Evolutionary conservation across 176 grass and related monocot genomes (phyloP).

Genomic region (Panicum miliaceum): DNA sequence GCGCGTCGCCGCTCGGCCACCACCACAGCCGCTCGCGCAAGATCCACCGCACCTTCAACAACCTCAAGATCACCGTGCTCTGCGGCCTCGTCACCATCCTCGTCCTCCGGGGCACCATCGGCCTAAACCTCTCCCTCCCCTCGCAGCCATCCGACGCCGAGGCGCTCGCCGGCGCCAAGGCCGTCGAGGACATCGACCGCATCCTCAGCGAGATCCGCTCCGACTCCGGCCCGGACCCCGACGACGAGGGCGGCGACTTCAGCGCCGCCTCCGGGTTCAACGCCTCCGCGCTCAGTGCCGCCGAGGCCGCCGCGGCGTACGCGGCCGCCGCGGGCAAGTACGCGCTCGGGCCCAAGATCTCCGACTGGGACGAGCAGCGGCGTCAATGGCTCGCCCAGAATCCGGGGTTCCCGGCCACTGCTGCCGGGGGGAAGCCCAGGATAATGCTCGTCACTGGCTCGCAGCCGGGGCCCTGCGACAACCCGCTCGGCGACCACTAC

Average conservation of each 20-base stretch:
- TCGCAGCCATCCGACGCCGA: constrained; percentile 55
- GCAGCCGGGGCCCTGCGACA: constrained; percentile 86
- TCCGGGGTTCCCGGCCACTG: constrained; percentile 59
- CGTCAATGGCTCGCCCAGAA: constrained; percentile 67
- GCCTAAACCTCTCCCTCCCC: constrained; percentile 63
- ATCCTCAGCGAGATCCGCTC: constrained; percentile 92
- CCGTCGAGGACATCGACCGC: constrained; percentile 93
- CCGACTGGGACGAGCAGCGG: constrained; percentile 75
- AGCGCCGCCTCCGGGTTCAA: constrained; percentile 21
- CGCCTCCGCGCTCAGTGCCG: constrained; percentile 41
- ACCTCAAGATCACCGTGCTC: constrained; percentile 89
- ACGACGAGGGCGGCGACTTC: constrained; percentile 20
- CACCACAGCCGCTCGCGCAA: constrained; percentile 56
- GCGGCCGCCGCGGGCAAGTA: constrained; percentile 41
- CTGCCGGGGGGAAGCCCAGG: constrained; percentile 60
- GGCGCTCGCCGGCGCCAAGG: constrained; percentile 53
- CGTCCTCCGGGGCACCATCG: constrained; percentile 80
- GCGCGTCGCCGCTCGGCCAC: constrained; percentile 49
- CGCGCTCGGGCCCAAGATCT: constrained; percentile 75
- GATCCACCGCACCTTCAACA: constrained; percentile 91
- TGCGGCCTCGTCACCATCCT: constrained; percentile 94
- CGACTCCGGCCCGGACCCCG: constrained; percentile 62
- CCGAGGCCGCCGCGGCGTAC: constrained; percentile 34
- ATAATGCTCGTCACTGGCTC: constrained; percentile 89
- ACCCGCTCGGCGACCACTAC: constrained; percentile 89